Base-by-base conservation (phyloP, 345 rosid species). In the Durio zibethinus region DNA sequence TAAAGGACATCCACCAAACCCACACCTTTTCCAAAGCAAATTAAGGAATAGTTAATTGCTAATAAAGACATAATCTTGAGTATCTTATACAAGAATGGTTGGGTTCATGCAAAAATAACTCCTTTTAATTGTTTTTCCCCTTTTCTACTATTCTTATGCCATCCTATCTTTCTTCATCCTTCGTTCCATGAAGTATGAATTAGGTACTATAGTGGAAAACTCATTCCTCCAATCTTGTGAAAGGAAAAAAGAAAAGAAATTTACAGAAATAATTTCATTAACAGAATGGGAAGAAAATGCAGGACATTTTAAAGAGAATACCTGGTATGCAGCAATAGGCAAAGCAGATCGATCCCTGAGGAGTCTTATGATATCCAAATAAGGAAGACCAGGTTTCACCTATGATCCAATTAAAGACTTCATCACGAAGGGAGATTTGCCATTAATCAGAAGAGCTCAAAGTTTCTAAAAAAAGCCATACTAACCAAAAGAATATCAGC, bases 381-480 rank as follows among this genome's bases (percentile, higher is more conserved):
- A 95, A 47, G 99, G 99, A 21, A 95, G 96, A 82, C 97, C 97
- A 2, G 99, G 97, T 86, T 95, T 93, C 78, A 92, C 99, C 98
- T 93, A 88, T 43, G 21, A 81, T 47, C 66, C 80, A 78, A 60
- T 54, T 23, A 43, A 50, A 52, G 79, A 64, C 42, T 78, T 86
- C 47, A 78, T 78, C 47, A 62, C 78, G 29, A 70, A 15, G 74
- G 74, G 25, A 3, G 25, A 9, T 45, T 29, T 5, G 9, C 18
- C 25, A 56, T 56, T 35, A 52, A 61, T 35, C 72, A 72, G 31
- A 18, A 20, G 57, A 40, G 33, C 33, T 56, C 7, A 74, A 43
- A 79, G 15, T 69, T 78, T 50, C 33, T 48, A 70, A 35, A 50
- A 71, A 66, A 56, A 43, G 64, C 2, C 50, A 80, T 53, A 79